phyloP scores from a whole-genome alignment of 2,329 filamentous ascomycete species.

The Colletotrichum sublineola region DNA sequence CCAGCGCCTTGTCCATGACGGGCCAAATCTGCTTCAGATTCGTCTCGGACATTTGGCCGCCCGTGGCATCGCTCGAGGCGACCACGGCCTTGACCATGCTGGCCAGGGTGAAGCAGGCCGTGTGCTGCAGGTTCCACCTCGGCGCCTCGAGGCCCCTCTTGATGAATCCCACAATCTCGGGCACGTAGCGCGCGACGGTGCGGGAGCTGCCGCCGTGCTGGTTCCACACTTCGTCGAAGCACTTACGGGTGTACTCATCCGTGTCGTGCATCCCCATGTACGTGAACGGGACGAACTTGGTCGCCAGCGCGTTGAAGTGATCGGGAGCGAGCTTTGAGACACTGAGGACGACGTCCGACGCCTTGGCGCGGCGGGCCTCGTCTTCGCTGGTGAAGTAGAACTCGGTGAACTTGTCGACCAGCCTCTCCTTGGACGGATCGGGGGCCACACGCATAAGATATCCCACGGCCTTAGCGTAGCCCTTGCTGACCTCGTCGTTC shows the following conservation, averaged over 20 bases:
- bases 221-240: constrained; percentile 89
- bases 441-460: constrained; percentile 79
- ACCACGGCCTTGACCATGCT: constrained; percentile 77
- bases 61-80: constrained; percentile 67
- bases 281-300: constrained; percentile 84
- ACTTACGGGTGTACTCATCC: constrained; percentile 81
- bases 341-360: constrained; percentile 86
- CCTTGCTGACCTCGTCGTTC: constrained; percentile 92
- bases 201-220: constrained; percentile 90
- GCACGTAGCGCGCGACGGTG: constrained; percentile 84
- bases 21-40: constrained; percentile 82
- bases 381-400: constrained; percentile 89
- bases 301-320: constrained; percentile 83
- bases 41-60: constrained; percentile 67
- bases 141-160: constrained; percentile 79
- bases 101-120: constrained; percentile 83
- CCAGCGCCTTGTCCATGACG: constrained; percentile 82
- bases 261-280: constrained; percentile 90
- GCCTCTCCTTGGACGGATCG: constrained; percentile 62
- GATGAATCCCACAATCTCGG: constrained; percentile 81
- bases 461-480: constrained; percentile 87
- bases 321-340: constrained; percentile 91
- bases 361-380: constrained; percentile 78
- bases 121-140: constrained; percentile 92
- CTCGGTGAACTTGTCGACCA: constrained; percentile 68